Percentiles rank a stretch among this genome's conserved stretches.
Evolutionary conservation across 2,329 filamentous ascomycete genomes (phyloP).

Genomic region (Pyrenophora tritici-repentis): DNA sequence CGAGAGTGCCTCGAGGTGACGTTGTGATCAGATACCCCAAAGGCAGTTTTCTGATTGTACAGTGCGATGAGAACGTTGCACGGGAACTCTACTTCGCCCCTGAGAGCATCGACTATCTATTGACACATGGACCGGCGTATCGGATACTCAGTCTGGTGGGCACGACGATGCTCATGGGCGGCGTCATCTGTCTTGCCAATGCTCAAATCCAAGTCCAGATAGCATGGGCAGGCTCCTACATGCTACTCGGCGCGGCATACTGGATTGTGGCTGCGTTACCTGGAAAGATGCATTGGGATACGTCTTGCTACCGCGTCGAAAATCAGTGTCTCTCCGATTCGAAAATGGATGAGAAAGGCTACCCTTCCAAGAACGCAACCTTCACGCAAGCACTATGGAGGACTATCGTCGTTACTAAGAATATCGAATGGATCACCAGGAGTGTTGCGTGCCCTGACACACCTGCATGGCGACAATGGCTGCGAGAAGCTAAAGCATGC

Average conservation of each 20-base stretch:
- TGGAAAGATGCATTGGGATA: slow-evolving; percentile 55
- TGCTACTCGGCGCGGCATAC: slow-evolving; percentile 56
- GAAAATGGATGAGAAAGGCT: slow-evolving; percentile 40
- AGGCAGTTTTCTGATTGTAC: slow-evolving; percentile 56
- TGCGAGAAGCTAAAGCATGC: slow-evolving; percentile 40
- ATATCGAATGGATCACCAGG: slow-evolving; percentile 49
- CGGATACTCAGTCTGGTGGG: slow-evolving; percentile 56
- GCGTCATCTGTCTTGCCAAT: slow-evolving; percentile 58
- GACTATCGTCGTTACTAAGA: slow-evolving; percentile 53
- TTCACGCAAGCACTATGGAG: slow-evolving; percentile 58
- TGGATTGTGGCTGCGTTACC: slow-evolving; percentile 59
- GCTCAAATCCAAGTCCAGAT: slow-evolving; percentile 55
- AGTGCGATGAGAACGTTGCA: slow-evolving; percentile 56
- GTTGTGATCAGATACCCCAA: slow-evolving; percentile 58
- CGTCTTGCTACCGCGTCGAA: slow-evolving; percentile 50
- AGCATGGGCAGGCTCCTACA: slow-evolving; percentile 56
- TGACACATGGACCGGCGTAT: slow-evolving; percentile 50
- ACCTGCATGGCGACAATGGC: slow-evolving; percentile 50
- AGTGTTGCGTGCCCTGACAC: slow-evolving; percentile 52
- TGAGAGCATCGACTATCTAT: slow-evolving; percentile 54
- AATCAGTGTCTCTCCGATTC: slow-evolving; percentile 44
- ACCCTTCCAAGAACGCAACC: slow-evolving; percentile 36
- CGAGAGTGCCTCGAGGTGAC: slow-evolving; percentile 48
- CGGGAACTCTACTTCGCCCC: slow-evolving; percentile 59
- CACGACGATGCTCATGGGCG: slow-evolving; percentile 58